Evolutionary conservation across 805 yeast species (phyloP).

Genomic region (Barnettozyma vustinii): DNA sequence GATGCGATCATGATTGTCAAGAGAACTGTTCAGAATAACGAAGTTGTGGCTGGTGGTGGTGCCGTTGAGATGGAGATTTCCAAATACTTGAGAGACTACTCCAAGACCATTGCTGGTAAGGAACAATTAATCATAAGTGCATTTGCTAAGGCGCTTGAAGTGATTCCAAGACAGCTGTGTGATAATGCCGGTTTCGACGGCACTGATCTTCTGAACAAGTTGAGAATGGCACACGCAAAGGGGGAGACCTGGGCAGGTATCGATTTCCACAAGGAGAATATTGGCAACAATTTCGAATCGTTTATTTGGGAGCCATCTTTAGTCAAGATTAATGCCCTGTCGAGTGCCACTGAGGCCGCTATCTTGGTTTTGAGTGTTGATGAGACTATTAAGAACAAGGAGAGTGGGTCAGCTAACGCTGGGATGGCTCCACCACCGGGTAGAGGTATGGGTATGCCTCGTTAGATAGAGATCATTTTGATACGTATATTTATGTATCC

Average conservation of each 20-base stretch:
- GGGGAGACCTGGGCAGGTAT: slow-evolving; percentile 92
- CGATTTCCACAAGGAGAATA: slow-evolving; percentile 78
- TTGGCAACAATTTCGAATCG: slow-evolving; percentile 76
- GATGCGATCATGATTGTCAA: slow-evolving; percentile 99
- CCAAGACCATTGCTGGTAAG: slow-evolving; percentile 88
- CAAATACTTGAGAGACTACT: slow-evolving; percentile 76
- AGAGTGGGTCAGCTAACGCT: slow-evolving; percentile 48
- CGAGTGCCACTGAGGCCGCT: slow-evolving; percentile 96
- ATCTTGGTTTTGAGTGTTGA: slow-evolving; percentile 90
- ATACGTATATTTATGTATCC: neutral
- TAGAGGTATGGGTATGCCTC: slow-evolving; percentile 71
- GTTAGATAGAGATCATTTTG: slow-evolving; percentile 8
- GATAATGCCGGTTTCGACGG: slow-evolving; percentile 99
- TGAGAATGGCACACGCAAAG: slow-evolving; percentile 91
- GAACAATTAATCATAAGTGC: slow-evolving; percentile 91
- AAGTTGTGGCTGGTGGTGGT: slow-evolving; percentile 97
- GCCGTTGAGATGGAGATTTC: slow-evolving; percentile 98
- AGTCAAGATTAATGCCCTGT: slow-evolving; percentile 88
- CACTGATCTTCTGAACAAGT: slow-evolving; percentile 83
- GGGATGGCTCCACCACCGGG: slow-evolving; percentile 47
- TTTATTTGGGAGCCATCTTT: slow-evolving; percentile 98
- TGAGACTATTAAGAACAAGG: slow-evolving; percentile 80
- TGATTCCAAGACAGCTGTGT: slow-evolving; percentile 94
- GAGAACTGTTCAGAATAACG: slow-evolving; percentile 81
- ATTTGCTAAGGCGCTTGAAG: slow-evolving; percentile 90